Conservation (phyloP, 345 rosid genomes). For the Bruguiera sexangula region DNA sequence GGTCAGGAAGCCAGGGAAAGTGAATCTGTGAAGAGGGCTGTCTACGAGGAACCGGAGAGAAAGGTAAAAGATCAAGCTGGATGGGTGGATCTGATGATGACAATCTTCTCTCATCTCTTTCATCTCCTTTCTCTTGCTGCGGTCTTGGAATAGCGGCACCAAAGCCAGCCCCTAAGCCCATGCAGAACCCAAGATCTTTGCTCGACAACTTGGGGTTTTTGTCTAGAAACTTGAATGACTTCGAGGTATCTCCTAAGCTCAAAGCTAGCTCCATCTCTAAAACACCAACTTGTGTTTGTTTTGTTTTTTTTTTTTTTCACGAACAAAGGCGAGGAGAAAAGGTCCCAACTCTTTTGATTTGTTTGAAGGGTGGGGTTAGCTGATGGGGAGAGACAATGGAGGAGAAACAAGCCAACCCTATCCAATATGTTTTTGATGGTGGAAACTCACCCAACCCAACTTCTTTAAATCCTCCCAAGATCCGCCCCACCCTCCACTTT, state of each 20-base stretch:
- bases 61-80: slow-evolving; percentile 68
- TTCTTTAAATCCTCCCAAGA: too few relatives aligned
- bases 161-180: slow-evolving; percentile 47
- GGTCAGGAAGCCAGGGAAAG: slow-evolving; percentile 67
- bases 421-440: too few relatives aligned
- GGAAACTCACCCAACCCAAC: too few relatives aligned
- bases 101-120: slow-evolving; percentile 25
- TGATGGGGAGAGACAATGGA: too few relatives aligned
- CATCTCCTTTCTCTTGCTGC: slow-evolving; percentile 19
- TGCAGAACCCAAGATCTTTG: slow-evolving; percentile 63
- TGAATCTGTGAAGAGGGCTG: slow-evolving; percentile 41
- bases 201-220: slow-evolving; percentile 35
- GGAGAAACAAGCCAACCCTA: too few relatives aligned
- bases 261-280: slow-evolving; percentile 76
- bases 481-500: too few relatives aligned
- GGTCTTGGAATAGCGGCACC: slow-evolving; percentile 15
- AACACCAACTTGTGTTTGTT: too few relatives aligned
- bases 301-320: too few relatives aligned
- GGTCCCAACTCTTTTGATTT: too few relatives aligned
- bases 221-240: slow-evolving; percentile 59
- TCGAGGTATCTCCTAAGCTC: slow-evolving; percentile 73
- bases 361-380: too few relatives aligned
- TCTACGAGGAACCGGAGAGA: slow-evolving; percentile 47
- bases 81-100: slow-evolving; percentile 45
- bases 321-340: too few relatives aligned